These are phyloP conservation scores for Cyathus striatus DNA, from an alignment of 768 basidiomycete species.

Conservation along the genomic window DNA sequence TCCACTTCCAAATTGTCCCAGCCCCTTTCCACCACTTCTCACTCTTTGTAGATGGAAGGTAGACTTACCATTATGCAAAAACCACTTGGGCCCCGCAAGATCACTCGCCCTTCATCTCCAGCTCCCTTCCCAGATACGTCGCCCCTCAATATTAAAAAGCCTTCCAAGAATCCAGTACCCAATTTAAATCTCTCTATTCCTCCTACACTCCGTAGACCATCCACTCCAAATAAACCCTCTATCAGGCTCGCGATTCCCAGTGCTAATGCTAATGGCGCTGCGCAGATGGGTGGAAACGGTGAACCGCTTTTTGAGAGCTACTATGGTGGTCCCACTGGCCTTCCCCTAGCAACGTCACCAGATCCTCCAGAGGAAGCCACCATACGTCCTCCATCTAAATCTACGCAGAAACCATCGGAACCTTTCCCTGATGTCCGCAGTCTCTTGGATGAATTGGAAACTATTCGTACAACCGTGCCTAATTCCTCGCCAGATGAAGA, in stretches of 20 bases:
- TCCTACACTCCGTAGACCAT: constrained; percentile 17
- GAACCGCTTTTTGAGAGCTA: constrained; percentile 33
- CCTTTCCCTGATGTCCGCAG: constrained; percentile 32
- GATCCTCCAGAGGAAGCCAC: constrained; percentile 34
- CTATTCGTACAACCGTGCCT: constrained; percentile 18
- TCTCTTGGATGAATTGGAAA: constrained; percentile 31
- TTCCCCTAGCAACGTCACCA: constrained; percentile 14
- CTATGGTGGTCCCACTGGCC: constrained; percentile 34
- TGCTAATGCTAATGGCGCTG: constrained; percentile 5
- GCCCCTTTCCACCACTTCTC: no score
- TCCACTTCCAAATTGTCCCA: no score
- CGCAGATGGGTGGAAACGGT: constrained; percentile 4
- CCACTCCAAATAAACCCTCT: constrained; percentile 13
- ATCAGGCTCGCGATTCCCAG: constrained; percentile 25
- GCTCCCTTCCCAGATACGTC: constrained; percentile 1
- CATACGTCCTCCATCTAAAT: constrained; percentile 33
- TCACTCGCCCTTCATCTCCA: constrained; percentile 13
- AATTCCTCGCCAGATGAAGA: constrained; percentile 14
- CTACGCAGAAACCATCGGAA: constrained; percentile 20
- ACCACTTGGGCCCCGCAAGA: constrained; percentile 51
- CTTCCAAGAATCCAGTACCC: constrained; percentile 25
- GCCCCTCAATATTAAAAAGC: not conserved
- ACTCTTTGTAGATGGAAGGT: constrained; percentile 15
- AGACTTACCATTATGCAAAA: constrained; percentile 19
- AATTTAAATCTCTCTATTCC: constrained; percentile 13